These are phyloP conservation scores for Tetradesmus obliquus DNA, from an alignment of 139 green algal genomes.

Conservation along the genomic window DNA sequence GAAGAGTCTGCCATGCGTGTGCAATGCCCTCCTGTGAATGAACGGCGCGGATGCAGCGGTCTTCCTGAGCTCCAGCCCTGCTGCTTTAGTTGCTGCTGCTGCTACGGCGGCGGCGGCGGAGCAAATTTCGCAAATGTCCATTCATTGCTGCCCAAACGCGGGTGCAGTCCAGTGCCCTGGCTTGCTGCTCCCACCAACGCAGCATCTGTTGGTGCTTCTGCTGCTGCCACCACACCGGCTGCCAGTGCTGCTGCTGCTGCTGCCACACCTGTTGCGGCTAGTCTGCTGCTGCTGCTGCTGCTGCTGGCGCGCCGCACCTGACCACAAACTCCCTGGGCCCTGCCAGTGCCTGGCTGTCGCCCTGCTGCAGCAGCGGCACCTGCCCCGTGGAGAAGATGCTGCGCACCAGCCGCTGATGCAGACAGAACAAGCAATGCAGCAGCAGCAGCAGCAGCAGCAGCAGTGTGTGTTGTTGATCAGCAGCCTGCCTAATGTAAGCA, in stretches of 20 bases:
- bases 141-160: no score
- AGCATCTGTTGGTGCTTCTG: no score
- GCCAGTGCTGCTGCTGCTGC: not conserved
- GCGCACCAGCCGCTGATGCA: constrained; percentile 46
- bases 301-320: not conserved
- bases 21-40: no score
- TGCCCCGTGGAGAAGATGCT: constrained; percentile 6
- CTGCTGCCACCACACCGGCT: not conserved
- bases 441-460: not conserved
- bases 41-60: no score
- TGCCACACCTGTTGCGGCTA: not conserved
- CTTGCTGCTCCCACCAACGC: no score
- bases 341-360: not conserved
- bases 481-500: not conserved
- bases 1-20: no score
- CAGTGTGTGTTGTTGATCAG: not conserved
- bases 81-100: not conserved
- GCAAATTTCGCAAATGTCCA: no score
- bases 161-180: no score
- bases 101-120: no score
- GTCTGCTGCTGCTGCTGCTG: not conserved
- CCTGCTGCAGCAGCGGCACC: not conserved
- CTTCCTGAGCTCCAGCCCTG: no score
- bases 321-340: constrained; percentile 3
- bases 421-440: not conserved